Conservation (phyloP, 2,329 filamentous ascomycete genomes). For the Emericellopsis atlantica region DNA sequence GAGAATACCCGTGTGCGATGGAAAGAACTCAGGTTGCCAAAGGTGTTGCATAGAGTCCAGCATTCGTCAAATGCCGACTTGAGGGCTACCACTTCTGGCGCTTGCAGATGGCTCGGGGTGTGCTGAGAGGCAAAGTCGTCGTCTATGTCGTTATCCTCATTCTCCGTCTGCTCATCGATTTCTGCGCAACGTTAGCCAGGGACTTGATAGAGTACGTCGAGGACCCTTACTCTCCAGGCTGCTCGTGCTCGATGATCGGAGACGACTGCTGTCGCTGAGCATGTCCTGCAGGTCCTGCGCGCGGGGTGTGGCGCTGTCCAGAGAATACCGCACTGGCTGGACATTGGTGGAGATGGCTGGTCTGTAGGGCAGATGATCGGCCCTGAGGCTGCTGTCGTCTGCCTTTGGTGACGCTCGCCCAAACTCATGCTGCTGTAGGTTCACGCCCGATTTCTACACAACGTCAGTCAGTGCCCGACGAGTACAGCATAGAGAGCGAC, state of each 20-base stretch:
- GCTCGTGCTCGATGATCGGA: slow-evolving; percentile 55
- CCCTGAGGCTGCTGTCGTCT: slow-evolving; percentile 18
- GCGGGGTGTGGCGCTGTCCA: slow-evolving; percentile 63
- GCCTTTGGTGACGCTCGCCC: slow-evolving; percentile 17
- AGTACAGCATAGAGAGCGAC: not conserved
- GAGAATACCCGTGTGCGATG: slow-evolving; percentile 71
- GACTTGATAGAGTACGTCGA: not conserved
- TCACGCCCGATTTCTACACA: slow-evolving; percentile 24
- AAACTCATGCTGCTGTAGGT: slow-evolving; percentile 1
- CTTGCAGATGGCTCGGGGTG: slow-evolving; percentile 27
- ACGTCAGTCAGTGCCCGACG: slow-evolving; percentile 7
- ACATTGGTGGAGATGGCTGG: slow-evolving; percentile 68
- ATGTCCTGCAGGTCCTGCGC: slow-evolving; percentile 75
- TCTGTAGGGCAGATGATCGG: slow-evolving; percentile 31
- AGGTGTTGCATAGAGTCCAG: slow-evolving; percentile 87
- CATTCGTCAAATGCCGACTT: slow-evolving; percentile 72
- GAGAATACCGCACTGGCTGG: slow-evolving; percentile 49
- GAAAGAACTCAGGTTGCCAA: slow-evolving; percentile 73
- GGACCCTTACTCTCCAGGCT: slow-evolving; percentile 61
- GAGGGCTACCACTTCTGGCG: slow-evolving; percentile 54
- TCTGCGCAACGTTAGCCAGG: slow-evolving; percentile 21
- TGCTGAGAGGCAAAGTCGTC: slow-evolving; percentile 34
- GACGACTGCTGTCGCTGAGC: slow-evolving; percentile 37
- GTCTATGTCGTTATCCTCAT: slow-evolving; percentile 40
- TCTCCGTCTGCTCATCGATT: slow-evolving; percentile 41